Evolutionary conservation across 2,329 filamentous ascomycete species (phyloP).

Genomic region (Neonectria faginata): DNA sequence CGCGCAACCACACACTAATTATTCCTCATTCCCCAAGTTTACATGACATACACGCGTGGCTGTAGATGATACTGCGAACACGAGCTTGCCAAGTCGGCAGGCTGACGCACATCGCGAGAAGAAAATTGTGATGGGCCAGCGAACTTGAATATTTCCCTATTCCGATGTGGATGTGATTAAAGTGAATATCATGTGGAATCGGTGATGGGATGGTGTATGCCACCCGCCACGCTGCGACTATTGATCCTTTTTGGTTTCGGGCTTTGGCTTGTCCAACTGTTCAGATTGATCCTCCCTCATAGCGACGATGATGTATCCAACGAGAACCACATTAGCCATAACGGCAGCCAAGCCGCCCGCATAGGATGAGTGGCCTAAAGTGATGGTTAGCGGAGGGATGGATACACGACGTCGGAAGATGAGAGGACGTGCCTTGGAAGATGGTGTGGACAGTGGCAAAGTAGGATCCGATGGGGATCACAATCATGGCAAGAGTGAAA

Average conservation of each 20-base stretch:
- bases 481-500: conserved; percentile 93
- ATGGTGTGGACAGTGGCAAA: conserved; percentile 82
- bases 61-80: conserved; percentile 36
- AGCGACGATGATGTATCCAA: conserved; percentile 91
- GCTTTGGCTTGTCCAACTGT: conserved; percentile 56
- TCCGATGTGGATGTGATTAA: conserved; percentile 7
- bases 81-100: conserved; percentile 22
- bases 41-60: conserved; percentile 46
- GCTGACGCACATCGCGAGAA: conserved; percentile 32
- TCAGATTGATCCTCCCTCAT: conserved; percentile 83
- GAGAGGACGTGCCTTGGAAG: conserved; percentile 73
- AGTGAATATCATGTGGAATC: conserved; percentile 16
- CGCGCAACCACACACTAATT: conserved; percentile 42
- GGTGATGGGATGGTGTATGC: not conserved
- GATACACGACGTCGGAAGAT: conserved; percentile 7
- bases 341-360: conserved; percentile 88
- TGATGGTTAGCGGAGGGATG: conserved; percentile 27
- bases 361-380: conserved; percentile 84
- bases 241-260: conserved; percentile 63
- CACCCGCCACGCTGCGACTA: conserved; percentile 39
- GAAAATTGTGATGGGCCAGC: conserved; percentile 35
- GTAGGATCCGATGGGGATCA: conserved; percentile 87
- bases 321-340: conserved; percentile 89
- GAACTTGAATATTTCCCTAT: not conserved
- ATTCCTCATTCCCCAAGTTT: conserved; percentile 38